Percentiles rank a stretch among this genome's conserved stretches.
These are phyloP conservation scores for Gremmenia infestans DNA, from an alignment of 2,329 filamentous ascomycete genomes.

Conservation along the genomic window DNA sequence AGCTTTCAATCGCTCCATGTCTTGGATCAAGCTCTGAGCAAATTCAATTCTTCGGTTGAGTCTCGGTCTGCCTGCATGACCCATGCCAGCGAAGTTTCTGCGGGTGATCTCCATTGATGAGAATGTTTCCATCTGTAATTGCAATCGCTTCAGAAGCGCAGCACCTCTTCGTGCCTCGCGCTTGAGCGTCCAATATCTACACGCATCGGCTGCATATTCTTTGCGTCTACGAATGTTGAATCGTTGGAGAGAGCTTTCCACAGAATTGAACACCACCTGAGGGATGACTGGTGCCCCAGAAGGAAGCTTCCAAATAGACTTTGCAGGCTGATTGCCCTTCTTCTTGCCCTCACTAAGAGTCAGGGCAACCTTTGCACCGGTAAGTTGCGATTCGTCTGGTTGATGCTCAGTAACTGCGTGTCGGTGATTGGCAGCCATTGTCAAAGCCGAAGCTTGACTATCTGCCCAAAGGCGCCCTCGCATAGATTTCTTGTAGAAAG, in stretches of 20 bases:
- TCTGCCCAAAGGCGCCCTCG: slow-evolving; percentile 87
- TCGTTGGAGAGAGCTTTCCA: slow-evolving; percentile 75
- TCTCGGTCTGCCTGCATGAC: slow-evolving; percentile 71
- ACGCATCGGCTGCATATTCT: slow-evolving; percentile 87
- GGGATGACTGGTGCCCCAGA: slow-evolving; percentile 95
- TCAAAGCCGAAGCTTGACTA: slow-evolving; percentile 76
- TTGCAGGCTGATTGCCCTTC: slow-evolving; percentile 61
- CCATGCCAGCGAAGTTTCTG: slow-evolving; percentile 94
- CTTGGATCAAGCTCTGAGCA: slow-evolving; percentile 66
- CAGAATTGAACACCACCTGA: slow-evolving; percentile 77
- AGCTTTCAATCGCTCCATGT: slow-evolving; percentile 70
- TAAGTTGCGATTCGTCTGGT: slow-evolving; percentile 76
- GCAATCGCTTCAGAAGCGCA: slow-evolving; percentile 84
- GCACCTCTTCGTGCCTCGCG: slow-evolving; percentile 88
- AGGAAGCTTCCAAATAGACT: slow-evolving; percentile 82
- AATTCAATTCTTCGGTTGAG: slow-evolving; percentile 84
- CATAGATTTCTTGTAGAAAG: slow-evolving; percentile 87
- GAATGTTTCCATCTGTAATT: slow-evolving; percentile 93
- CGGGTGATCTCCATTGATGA: slow-evolving; percentile 96
- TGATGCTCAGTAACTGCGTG: slow-evolving; percentile 62
- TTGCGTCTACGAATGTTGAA: slow-evolving; percentile 85
- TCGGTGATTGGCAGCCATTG: slow-evolving; percentile 68
- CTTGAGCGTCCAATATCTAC: slow-evolving; percentile 97
- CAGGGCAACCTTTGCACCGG: slow-evolving; percentile 74
- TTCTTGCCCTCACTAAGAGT: slow-evolving; percentile 70